Evolutionary conservation across 495 filamentous ascomycete species (phyloP), one percentile per base, ranked within the genome.

Genomic region (Apodospora peruviana): DNA sequence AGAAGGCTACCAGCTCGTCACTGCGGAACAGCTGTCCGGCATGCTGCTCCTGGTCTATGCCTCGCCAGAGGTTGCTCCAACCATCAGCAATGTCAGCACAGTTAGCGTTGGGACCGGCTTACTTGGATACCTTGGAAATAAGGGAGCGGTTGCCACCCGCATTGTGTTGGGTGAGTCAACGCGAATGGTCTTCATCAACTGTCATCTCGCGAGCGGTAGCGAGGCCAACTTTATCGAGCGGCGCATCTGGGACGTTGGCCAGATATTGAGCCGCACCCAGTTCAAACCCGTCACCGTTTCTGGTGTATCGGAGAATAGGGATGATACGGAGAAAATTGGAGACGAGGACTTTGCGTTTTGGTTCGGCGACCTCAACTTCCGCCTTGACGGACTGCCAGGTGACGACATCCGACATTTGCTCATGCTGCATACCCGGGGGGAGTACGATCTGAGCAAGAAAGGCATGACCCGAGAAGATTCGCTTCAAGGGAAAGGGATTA

Each of bases 341-440:
- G 84, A 90, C 40, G 90, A 91, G 51, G 93, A 97, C 61, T 91
- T 95, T 67, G 78, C 84, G 1, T 95, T 97, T 56, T 96, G 91
- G 88, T 90, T 95, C 62, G 94, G 94, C 18, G 94, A 99, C 66
- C 75, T 99, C 8, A 99, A 99, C 65, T 99, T 96, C 58, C 78
- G 94, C 27, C 73, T 99, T 1, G 90, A 95, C 38, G 85, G 83
- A 40, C 80, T 97, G 4, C 86, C 93, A 0, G 90, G 88, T 0
- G 88, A 88, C 40, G 94, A 96, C 65, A 91, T 99, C 25, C 79
- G 94, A 19, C 79, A 83, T 43, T 77, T 96, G 5, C 76, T 99
- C 22, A 84, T 83, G 67, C 75, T 94, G 17, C 90, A 96, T 61
- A 85, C 87, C 1, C 76, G 75, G 19, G 86, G 90, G 47, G 80